A percentile compares a stretch with the other conserved stretches of the same genome.
phyloP scores from a whole-genome alignment of 495 filamentous ascomycete species.

The Parmelia sp. region DNA sequence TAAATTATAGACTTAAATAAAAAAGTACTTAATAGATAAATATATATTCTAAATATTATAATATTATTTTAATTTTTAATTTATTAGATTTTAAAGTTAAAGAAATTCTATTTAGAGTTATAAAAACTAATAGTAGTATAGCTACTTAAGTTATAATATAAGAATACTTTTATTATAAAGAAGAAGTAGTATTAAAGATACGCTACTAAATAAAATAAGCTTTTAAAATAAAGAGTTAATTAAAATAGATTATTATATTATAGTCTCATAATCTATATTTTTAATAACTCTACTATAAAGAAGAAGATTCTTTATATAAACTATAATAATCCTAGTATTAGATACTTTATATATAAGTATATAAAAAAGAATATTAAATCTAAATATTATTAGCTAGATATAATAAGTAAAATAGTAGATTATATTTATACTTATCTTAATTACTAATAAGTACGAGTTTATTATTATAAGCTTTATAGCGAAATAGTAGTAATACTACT shows the following conservation, averaged over 20 bases:
- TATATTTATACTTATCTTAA: not conserved
- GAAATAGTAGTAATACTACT: not conserved
- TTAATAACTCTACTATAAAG: not conserved
- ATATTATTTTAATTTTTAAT: not conserved
- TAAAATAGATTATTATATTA: not conserved
- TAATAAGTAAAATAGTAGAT: not conserved
- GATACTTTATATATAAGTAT: not conserved
- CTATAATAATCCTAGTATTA: not conserved
- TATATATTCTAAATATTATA: not conserved
- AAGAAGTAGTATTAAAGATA: not conserved
- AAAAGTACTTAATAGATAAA: not conserved
- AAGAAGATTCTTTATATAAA: not conserved
- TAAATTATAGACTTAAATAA: not conserved
- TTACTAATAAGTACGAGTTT: not conserved
- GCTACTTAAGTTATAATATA: not conserved
- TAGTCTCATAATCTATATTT: not conserved
- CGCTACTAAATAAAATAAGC: not conserved
- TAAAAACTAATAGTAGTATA: too few species aligned
- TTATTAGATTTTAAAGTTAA: not conserved
- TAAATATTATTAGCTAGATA: not conserved
- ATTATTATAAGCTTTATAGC: not conserved
- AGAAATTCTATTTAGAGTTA: not conserved
- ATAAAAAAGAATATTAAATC: not conserved
- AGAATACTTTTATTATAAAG: too few species aligned
- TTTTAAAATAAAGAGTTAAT: not conserved